A percentile compares a stretch with the other conserved stretches of the same genome.
Evolutionary conservation across 1,284 basidiomycete species (phyloP).

Genomic region (Vanrija pseudolonga): DNA sequence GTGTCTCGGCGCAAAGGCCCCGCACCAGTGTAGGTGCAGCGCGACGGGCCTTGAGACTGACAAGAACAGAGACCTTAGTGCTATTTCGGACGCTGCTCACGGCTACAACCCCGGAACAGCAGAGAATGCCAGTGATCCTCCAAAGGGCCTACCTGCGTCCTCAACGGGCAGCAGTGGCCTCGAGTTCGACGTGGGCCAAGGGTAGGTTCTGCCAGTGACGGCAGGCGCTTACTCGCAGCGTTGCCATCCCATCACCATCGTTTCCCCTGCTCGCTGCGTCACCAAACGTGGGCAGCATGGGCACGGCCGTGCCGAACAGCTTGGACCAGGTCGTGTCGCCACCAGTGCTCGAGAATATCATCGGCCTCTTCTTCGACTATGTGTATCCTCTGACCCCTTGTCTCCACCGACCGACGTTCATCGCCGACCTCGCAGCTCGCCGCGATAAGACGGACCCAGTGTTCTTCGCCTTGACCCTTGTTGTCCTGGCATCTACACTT

Average conservation of each 20-base stretch:
- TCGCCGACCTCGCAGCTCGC: conserved; percentile 29
- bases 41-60: neutral
- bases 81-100: conserved; percentile 34
- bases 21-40: conserved; percentile 33
- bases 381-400: conserved; percentile 42
- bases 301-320: conserved; percentile 19
- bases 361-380: conserved; percentile 42
- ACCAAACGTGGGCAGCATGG: conserved; percentile 5
- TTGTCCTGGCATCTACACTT: conserved; percentile 38
- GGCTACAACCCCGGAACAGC: conserved; percentile 13
- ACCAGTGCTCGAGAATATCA: conserved; percentile 31
- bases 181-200: too few species aligned
- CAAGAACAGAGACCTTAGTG: conserved; percentile 17
- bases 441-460: conserved; percentile 34
- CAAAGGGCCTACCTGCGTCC: too few species aligned
- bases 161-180: too few species aligned
- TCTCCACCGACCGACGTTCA: conserved; percentile 40
- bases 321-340: conserved; percentile 35
- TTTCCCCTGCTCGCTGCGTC: conserved; percentile 8
- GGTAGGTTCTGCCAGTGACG: too few species aligned
- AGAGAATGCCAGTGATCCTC: neutral
- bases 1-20: conserved; percentile 37
- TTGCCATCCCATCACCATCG: conserved; percentile 1
- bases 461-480: conserved; percentile 34
- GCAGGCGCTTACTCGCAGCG: neutral